A percentile compares a stretch with the other conserved stretches of the same genome.
phyloP scores from a whole-genome alignment of 306 rosid genomes.

The Cercis canadensis region DNA sequence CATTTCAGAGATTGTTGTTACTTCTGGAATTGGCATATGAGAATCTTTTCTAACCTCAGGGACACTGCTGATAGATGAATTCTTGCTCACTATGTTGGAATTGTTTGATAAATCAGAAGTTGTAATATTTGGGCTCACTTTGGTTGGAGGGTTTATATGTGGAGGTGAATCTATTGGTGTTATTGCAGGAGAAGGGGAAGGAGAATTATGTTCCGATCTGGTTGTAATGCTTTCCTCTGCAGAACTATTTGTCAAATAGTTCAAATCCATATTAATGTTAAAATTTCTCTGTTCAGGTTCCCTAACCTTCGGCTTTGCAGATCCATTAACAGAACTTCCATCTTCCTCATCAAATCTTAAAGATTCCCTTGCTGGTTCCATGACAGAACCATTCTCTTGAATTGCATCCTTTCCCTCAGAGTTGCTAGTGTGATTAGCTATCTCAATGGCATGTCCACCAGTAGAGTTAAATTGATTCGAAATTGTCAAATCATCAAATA shows the following conservation, averaged over 20 bases:
- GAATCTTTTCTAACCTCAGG: slow-evolving; percentile 46
- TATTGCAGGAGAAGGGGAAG: slow-evolving; percentile 40
- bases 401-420: slow-evolving; percentile 33
- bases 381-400: slow-evolving; percentile 27
- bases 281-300: slow-evolving; percentile 35
- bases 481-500: slow-evolving; percentile 23
- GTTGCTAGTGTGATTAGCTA: slow-evolving; percentile 31
- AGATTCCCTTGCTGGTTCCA: slow-evolving; percentile 35
- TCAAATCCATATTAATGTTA: slow-evolving; percentile 33
- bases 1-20: slow-evolving; percentile 74
- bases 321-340: slow-evolving; percentile 35
- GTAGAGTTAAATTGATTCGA: slow-evolving; percentile 44
- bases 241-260: slow-evolving; percentile 34
- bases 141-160: slow-evolving; percentile 31
- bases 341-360: slow-evolving; percentile 45
- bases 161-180: slow-evolving; percentile 35
- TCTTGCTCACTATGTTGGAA: slow-evolving; percentile 34
- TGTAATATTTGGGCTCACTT: slow-evolving; percentile 31
- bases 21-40: slow-evolving; percentile 39
- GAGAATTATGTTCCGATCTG: slow-evolving; percentile 36
- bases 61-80: slow-evolving; percentile 38
- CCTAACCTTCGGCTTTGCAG: slow-evolving; percentile 29
- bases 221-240: slow-evolving; percentile 33
- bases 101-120: slow-evolving; percentile 29
- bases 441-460: slow-evolving; percentile 28